Percentiles rank a stretch among this genome's conserved stretches.
Conservation (phyloP, 176 grass and related monocot species). For the Phragmites australis region DNA sequence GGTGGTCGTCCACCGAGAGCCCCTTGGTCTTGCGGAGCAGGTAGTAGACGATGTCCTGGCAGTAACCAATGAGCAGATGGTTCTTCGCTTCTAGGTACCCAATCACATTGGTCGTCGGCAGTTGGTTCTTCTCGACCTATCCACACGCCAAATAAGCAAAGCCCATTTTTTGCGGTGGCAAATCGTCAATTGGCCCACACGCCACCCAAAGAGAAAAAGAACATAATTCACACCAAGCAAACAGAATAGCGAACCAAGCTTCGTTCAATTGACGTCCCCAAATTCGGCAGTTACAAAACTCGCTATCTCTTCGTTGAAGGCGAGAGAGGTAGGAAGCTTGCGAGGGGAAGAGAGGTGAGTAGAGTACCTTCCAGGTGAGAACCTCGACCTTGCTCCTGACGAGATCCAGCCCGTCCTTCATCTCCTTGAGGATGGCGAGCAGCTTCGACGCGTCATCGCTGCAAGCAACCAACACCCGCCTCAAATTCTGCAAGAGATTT, state of each 20-base stretch:
- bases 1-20: constrained; percentile 66
- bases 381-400: constrained; percentile 65
- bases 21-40: constrained; percentile 84
- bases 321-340: background rate
- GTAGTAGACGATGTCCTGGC: constrained; percentile 85
- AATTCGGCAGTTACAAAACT: background rate
- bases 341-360: background rate
- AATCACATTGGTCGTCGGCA: constrained; percentile 68
- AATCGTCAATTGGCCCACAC: too few species aligned
- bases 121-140: constrained; percentile 64
- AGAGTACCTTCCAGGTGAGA: constrained; percentile 57
- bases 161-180: too few species aligned
- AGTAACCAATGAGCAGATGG: constrained; percentile 75
- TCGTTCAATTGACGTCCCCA: background rate
- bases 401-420: constrained; percentile 76
- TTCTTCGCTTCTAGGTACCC: constrained; percentile 88
- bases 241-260: background rate
- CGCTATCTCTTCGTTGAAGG: background rate
- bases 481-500: too few species aligned
- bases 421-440: constrained; percentile 68
- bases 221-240: background rate
- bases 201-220: too few species aligned
- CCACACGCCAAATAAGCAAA: too few species aligned
- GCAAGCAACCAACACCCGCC: background rate
- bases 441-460: constrained; percentile 64